Evolutionary conservation across 305 asterid species (phyloP).

Genomic region (Caryopteris hybrid): DNA sequence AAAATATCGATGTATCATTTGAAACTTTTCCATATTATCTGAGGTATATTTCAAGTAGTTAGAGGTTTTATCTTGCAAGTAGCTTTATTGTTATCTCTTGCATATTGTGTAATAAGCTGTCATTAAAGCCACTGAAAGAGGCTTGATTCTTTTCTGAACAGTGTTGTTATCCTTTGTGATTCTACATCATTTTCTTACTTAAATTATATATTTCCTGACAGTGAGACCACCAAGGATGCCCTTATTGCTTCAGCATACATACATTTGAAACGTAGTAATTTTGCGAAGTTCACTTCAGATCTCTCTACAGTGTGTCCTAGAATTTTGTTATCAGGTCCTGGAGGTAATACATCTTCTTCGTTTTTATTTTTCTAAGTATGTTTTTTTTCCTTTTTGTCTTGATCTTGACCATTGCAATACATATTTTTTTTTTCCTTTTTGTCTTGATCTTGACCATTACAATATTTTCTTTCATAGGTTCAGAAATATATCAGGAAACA

Average conservation of each 20-base stretch:
- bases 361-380: not conserved
- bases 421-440: not conserved
- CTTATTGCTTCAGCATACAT: slow-evolving; percentile 74
- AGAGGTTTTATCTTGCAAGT: not conserved
- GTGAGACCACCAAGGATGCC: slow-evolving; percentile 76
- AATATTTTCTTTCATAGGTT: slow-evolving; percentile 43
- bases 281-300: slow-evolving; percentile 53
- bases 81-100: not conserved
- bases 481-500: slow-evolving; percentile 89
- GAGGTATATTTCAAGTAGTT: slow-evolving; percentile 44
- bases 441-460: slow-evolving; percentile 17
- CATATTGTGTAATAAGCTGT: not conserved
- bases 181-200: not conserved
- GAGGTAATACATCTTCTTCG: slow-evolving; percentile 44
- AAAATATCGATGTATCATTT: slow-evolving; percentile 55
- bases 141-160: not conserved
- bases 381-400: slow-evolving; percentile 7
- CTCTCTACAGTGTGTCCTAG: slow-evolving; percentile 77
- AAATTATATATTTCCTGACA: slow-evolving; percentile 31
- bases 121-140: not conserved
- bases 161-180: not conserved
- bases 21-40: slow-evolving; percentile 83
- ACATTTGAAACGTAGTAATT: slow-evolving; percentile 60
- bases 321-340: slow-evolving; percentile 83
- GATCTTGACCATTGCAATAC: slow-evolving; percentile 14